Base-by-base conservation (phyloP, 2,329 filamentous ascomycete genomes). In the Penicillium palitans region DNA sequence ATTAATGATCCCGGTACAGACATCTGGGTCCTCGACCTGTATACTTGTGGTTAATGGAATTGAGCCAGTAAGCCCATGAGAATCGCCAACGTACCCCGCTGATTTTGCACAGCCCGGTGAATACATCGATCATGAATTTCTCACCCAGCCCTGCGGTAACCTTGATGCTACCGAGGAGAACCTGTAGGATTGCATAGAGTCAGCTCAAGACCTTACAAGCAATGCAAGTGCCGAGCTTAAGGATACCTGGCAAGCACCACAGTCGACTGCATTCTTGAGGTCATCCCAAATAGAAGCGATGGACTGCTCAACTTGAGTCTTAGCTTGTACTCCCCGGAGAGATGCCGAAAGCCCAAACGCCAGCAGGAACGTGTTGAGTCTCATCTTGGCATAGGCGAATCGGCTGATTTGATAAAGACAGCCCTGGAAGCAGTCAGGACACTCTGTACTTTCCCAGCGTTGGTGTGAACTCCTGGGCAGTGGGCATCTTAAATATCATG, bases 1-100 rank as follows among this genome's bases (percentile, higher is more conserved):
- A 5, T 72, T 74, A 29, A 85, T 76, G 9, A 80, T 72, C 6
- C 84, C 84, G 3, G 77, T 72, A 57, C 84, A 86, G 27, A 86
- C 83, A 67, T 86, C 84, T 31, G 72, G 66, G 54, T 85, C 83
- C 65, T 83, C 78, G 39, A 76, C 71, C 78, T 83, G 45, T 21
- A 29, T 17, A 19, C 6, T 9, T 21, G 10, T 52, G 15, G 37
- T 21, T 51, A 21, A 46, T 21, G 13, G 3, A 6, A 40, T 31
- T 19, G 5, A 13, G 21, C 9, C 4, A 12, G 17, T n/a, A n/a
- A n/a, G 31, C 13, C 52, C 6, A 37, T 19, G 6, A 29, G 27
- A 42, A 42, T 24, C 4, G 15, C 15, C 9, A 39, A 58, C 71
- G 44, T 66, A 76, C 74, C 55, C 73, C 70, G 21, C 69, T 73